Percentiles rank a stretch among this genome's conserved stretches.
phyloP scores from a whole-genome alignment of 116 monocot genomes.

The Posidonia oceanica region DNA sequence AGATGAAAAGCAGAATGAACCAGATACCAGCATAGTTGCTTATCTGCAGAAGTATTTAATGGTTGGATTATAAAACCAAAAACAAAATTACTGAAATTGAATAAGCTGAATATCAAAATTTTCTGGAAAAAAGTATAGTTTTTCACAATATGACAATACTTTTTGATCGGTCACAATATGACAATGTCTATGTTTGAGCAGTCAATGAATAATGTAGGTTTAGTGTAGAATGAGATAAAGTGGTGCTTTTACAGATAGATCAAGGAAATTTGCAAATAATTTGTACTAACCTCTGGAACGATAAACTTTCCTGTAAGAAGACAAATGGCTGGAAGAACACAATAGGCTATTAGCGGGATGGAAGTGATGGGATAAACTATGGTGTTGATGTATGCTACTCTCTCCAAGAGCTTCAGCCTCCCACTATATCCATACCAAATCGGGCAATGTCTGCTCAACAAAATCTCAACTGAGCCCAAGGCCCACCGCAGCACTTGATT shows the following conservation, averaged over 20 bases:
- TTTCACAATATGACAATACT: no score
- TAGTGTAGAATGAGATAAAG: not conserved
- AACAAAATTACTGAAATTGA: no score
- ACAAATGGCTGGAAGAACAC: slow-evolving; percentile 61
- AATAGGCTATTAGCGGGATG: slow-evolving; percentile 55
- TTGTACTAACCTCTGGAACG: slow-evolving; percentile 49
- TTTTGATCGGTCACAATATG: no score
- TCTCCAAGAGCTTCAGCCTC: slow-evolving; percentile 49
- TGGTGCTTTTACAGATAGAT: not conserved
- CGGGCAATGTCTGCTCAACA: slow-evolving; percentile 64
- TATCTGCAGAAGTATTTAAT: slow-evolving; percentile 28
- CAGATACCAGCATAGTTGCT: slow-evolving; percentile 74
- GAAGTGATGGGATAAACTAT: slow-evolving; percentile 70
- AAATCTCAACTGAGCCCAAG: slow-evolving; percentile 60
- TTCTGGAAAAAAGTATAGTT: no score
- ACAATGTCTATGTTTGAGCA: no score
- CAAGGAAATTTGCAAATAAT: not conserved
- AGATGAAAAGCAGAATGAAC: slow-evolving; percentile 58
- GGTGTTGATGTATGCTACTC: slow-evolving; percentile 67
- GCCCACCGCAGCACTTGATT: slow-evolving; percentile 76
- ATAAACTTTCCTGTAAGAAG: slow-evolving; percentile 68
- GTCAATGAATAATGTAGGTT: not conserved
- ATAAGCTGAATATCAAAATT: no score
- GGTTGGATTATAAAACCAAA: no score
- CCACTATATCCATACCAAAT: slow-evolving; percentile 78